phyloP scores from a whole-genome alignment of 805 yeast genomes.

The Zygoascus flipseniorum region DNA sequence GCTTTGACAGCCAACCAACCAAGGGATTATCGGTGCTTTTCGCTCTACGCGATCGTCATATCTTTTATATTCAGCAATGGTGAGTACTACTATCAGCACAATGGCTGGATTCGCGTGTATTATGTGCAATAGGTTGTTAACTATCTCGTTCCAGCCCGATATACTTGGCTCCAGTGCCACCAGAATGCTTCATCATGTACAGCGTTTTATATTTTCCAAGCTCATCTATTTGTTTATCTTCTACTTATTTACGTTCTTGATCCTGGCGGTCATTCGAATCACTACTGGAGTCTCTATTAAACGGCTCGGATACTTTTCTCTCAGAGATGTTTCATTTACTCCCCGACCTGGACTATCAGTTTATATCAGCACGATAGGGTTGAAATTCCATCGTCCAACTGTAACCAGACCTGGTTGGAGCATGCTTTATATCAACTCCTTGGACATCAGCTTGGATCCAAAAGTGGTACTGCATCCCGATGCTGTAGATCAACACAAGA shows the following conservation, averaged over 20 bases:
- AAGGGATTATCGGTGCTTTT: too few species aligned
- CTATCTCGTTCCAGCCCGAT: background rate
- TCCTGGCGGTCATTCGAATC: slow-evolving; percentile 31
- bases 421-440: slow-evolving; percentile 25
- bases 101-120: too few species aligned
- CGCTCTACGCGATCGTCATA: too few species aligned
- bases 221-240: slow-evolving; percentile 14
- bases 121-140: background rate
- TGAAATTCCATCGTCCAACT: slow-evolving; percentile 32
- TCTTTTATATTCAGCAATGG: too few species aligned
- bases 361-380: slow-evolving; percentile 28
- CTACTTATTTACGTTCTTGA: slow-evolving; percentile 28
- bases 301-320: slow-evolving; percentile 33
- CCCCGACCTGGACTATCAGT: slow-evolving; percentile 29
- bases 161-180: slow-evolving; percentile 1
- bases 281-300: slow-evolving; percentile 35
- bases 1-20: too few species aligned
- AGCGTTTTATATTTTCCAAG: slow-evolving; percentile 10
- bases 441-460: slow-evolving; percentile 27
- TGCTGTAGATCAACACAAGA: background rate
- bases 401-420: slow-evolving; percentile 35
- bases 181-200: slow-evolving; percentile 7
- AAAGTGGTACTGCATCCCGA: slow-evolving; percentile 4
- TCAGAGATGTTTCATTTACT: slow-evolving; percentile 29
- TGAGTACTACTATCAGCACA: too few species aligned